Percentiles rank a stretch among this genome's conserved stretches.
These are phyloP conservation scores for Cyanidium caldarium DNA, from an alignment of 23 red algal genomes.

Conservation along the genomic window DNA sequence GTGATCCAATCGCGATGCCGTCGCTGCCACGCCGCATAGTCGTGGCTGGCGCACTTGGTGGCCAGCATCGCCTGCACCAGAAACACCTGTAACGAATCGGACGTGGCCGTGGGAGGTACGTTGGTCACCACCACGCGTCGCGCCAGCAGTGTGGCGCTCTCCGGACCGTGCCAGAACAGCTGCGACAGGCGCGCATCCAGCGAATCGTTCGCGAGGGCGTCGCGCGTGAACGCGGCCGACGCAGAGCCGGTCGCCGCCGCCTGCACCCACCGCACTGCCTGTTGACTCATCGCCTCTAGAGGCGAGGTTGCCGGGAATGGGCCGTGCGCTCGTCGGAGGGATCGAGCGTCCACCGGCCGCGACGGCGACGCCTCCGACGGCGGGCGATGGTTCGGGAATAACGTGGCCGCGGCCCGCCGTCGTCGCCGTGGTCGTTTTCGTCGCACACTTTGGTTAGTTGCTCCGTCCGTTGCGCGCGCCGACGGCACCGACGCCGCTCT, in stretches of 20 bases:
- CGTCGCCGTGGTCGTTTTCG: no score
- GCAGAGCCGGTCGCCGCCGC: neutral
- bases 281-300: neutral
- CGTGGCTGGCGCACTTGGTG: neutral
- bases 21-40: neutral
- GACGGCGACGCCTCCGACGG: no score
- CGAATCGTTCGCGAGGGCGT: neutral
- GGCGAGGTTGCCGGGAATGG: no score
- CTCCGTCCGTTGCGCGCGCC: no score
- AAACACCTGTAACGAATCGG: neutral
- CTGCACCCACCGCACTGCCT: neutral
- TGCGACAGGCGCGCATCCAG: neutral
- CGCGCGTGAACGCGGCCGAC: neutral
- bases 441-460: no score
- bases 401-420: no score
- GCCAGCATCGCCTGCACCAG: conserved; percentile 3
- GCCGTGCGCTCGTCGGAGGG: no score
- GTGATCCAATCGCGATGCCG: neutral
- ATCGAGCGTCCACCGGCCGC: no score
- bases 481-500: no score
- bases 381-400: no score
- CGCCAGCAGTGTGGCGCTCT: neutral
- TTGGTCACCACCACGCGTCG: neutral
- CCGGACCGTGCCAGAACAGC: neutral
- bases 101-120: neutral